These are phyloP conservation scores for Geotrichum fermentans DNA, from an alignment of 1,139 yeast species.

Conservation along the genomic window DNA sequence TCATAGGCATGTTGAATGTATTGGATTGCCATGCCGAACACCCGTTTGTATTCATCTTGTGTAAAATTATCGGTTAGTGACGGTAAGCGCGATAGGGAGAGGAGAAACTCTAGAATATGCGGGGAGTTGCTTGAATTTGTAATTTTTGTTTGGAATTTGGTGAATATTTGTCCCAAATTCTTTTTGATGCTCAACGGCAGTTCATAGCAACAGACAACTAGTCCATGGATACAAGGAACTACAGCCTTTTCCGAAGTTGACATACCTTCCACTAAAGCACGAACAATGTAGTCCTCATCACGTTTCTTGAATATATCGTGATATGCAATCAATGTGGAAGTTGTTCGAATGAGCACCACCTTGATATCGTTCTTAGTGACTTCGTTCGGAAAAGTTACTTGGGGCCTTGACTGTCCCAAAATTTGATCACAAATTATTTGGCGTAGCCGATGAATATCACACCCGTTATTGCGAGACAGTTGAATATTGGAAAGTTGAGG, in stretches of 20 bases:
- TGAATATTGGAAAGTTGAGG: conserved; percentile 63
- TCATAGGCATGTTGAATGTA: conserved; percentile 32
- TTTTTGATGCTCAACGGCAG: conserved; percentile 69
- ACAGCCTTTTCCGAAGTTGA: conserved; percentile 76
- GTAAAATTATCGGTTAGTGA: conserved; percentile 66
- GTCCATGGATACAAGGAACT: conserved; percentile 68
- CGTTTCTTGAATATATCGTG: conserved; percentile 50
- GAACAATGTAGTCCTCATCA: conserved; percentile 69
- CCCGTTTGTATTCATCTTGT: conserved; percentile 68
- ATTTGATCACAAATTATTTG: conserved; percentile 56
- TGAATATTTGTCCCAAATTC: conserved; percentile 58
- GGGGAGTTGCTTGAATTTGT: conserved; percentile 66
- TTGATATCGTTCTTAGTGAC: conserved; percentile 54
- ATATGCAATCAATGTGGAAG: conserved; percentile 67
- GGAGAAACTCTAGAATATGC: conserved; percentile 70
- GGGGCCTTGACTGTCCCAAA: conserved; percentile 33
- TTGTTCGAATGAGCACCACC: conserved; percentile 57
- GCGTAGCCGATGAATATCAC: conserved; percentile 47
- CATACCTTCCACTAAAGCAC: conserved; percentile 58
- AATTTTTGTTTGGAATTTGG: conserved; percentile 66
- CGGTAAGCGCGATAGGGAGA: conserved; percentile 63
- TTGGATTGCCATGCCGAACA: conserved; percentile 78
- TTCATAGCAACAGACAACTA: conserved; percentile 76
- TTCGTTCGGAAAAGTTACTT: conserved; percentile 41
- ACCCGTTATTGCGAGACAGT: conserved; percentile 47